Base-by-base conservation (phyloP, 2,329 filamentous ascomycete genomes). In the Bipolaris victoriae region DNA sequence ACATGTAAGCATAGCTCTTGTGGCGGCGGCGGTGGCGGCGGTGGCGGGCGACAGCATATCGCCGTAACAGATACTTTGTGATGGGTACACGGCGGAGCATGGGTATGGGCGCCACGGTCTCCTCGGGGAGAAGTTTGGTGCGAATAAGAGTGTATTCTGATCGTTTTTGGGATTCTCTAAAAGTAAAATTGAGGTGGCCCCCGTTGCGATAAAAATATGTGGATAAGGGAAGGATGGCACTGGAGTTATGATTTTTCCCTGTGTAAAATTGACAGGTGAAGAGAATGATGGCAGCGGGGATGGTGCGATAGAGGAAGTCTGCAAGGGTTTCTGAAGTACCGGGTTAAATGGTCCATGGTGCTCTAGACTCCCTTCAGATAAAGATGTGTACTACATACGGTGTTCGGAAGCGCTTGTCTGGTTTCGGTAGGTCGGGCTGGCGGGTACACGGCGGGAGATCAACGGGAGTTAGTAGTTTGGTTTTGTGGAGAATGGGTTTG, bases 361-460 rank as follows among this genome's bases (percentile, higher is more conserved):
- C 36, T 31, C 39, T 39, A 37, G 46, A 36, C 46, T 44, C 20
- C 20, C 15, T 15, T 22, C 5, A 9, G n/a, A 36, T 35, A 39
- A 43, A 43, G 37, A 22, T 39, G 22, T 26, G 31, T 26, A 15
- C 20, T 41, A 24, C 39, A 22, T 20, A 47, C 29, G 35, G 22
- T 24, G 18, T 41, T 48, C 52, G 39, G 49, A 50, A 29, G 39
- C 52, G 46, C 46, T 50, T 43, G 36, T 18, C 52, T 44, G 11
- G 31, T 18, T 44, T 29, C 24, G 49, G 39, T 26, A 29, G 52
- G 49, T 16, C 35, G 36, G 46, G 33, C 31, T 13, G 16, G 39
- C 16, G 13, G 35, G 39, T 50, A 36, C 48, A 24, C 39, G 4
- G 24, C 52, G 52, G 52, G 46, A 55, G 46, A 50, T 50, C 52